These are phyloP conservation scores for Flaveria ramosissima DNA, from an alignment of 129 eudicot species.

Conservation along the genomic window DNA sequence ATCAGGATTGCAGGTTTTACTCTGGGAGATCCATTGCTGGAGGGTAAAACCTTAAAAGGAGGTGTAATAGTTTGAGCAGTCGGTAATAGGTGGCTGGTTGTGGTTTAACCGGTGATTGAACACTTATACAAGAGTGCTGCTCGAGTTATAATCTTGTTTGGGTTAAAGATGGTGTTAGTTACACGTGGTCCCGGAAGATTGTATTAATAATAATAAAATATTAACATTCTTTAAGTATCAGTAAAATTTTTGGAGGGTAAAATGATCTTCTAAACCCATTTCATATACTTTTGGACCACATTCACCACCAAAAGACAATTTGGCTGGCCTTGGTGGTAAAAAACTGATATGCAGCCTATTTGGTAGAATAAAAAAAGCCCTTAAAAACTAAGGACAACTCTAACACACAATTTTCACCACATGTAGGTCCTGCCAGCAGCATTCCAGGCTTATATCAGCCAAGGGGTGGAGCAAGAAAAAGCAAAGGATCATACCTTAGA, in stretches of 20 bases:
- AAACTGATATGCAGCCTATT: not conserved
- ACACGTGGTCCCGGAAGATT: not conserved
- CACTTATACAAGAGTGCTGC: not conserved
- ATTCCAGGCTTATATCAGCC: not conserved
- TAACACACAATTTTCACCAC: constrained; percentile 7
- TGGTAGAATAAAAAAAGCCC: not conserved
- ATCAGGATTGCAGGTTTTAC: too few relatives aligned
- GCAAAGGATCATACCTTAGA: not conserved
- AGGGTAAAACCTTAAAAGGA: too few relatives aligned
- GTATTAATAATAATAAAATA: too few relatives aligned
- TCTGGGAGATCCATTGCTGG: too few relatives aligned
- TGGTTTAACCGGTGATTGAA: too few relatives aligned
- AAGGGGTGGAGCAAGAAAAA: constrained; percentile 10
- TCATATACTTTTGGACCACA: not conserved
- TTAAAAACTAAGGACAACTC: not conserved
- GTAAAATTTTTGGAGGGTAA: not conserved
- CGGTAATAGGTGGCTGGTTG: too few relatives aligned
- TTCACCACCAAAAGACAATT: not conserved
- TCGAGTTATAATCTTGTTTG: not conserved
- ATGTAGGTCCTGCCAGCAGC: not conserved
- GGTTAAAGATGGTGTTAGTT: not conserved
- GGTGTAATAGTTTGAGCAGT: too few relatives aligned
- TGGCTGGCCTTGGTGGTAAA: not conserved
- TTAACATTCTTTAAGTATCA: too few relatives aligned
- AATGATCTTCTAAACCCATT: not conserved